These are phyloP conservation scores for Sarocladium oryzae DNA, from an alignment of 2,329 filamentous ascomycete species.

Conservation along the genomic window DNA sequence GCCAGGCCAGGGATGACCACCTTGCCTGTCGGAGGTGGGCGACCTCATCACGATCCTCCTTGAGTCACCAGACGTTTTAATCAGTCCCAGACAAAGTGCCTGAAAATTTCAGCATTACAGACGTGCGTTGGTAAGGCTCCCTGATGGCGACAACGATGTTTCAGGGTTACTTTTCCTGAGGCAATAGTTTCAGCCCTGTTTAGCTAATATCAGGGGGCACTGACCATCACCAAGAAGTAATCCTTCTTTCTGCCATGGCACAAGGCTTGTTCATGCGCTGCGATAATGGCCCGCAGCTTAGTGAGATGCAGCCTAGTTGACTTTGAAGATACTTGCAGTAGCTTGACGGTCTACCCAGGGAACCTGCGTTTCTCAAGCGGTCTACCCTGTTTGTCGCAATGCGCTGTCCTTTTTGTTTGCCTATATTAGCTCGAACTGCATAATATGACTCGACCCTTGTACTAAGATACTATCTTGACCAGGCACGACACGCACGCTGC, in stretches of 20 bases:
- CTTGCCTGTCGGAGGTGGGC: not conserved
- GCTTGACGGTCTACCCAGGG: not conserved
- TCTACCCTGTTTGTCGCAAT: not conserved
- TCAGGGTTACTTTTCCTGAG: not conserved
- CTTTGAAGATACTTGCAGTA: not conserved
- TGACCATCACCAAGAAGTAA: not conserved
- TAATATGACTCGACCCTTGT: no score
- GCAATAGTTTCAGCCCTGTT: conserved; percentile 6
- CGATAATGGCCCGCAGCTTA: not conserved
- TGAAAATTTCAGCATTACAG: no score
- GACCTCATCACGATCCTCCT: not conserved
- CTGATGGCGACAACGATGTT: not conserved
- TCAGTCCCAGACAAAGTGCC: no score
- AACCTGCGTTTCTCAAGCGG: not conserved
- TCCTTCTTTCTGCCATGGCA: not conserved
- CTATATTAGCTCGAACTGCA: no score
- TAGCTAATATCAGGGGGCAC: not conserved
- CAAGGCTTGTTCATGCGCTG: not conserved
- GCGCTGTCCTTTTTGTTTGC: no score
- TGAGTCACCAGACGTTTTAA: no score
- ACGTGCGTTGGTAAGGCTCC: no score
- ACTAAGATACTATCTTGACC: no score
- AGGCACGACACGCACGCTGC: not conserved
- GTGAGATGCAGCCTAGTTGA: no score
- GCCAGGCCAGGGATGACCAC: not conserved